phyloP scores from a whole-genome alignment of 352 stramenopile genomes.

The Globisporangium ultimum region DNA sequence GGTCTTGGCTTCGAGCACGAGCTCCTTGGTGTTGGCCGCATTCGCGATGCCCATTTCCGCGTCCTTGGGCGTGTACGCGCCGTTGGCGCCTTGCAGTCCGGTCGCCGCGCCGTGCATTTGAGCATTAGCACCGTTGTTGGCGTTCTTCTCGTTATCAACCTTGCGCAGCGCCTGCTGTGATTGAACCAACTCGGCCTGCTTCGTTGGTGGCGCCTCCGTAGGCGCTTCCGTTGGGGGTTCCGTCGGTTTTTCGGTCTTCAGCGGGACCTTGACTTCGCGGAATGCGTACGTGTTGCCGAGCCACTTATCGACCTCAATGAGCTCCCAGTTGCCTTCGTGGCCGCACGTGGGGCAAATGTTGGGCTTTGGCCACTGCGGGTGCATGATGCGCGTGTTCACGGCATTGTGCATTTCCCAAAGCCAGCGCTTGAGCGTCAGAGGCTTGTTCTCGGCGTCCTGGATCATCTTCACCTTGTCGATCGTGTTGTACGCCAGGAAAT shows the following conservation, averaged over 20 bases:
- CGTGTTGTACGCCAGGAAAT: constrained; percentile 79
- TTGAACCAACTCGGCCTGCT: neutral
- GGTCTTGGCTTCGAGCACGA: constrained; percentile 35
- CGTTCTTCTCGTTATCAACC: constrained; percentile 6
- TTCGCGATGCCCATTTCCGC: constrained; percentile 64
- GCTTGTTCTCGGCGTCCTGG: constrained; percentile 61
- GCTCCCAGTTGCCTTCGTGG: constrained; percentile 49
- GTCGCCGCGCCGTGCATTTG: neutral
- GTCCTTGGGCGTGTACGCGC: constrained; percentile 58
- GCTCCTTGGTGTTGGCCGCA: constrained; percentile 47
- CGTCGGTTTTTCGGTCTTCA: constrained; percentile 17
- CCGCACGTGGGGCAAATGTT: constrained; percentile 71
- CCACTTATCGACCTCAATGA: constrained; percentile 77
- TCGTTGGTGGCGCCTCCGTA: constrained; percentile 3
- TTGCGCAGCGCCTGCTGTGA: constrained; percentile 17
- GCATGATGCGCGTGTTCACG: constrained; percentile 74
- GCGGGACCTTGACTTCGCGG: constrained; percentile 46
- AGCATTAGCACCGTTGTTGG: too few relatives aligned
- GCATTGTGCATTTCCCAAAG: constrained; percentile 85
- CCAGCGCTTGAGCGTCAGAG: constrained; percentile 64
- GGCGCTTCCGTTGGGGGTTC: constrained; percentile 13
- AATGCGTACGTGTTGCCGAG: constrained; percentile 60
- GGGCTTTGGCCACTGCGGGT: constrained; percentile 75
- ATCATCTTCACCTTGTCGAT: constrained; percentile 66
- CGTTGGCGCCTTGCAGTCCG: constrained; percentile 9